A percentile compares a stretch with the other conserved stretches of the same genome.
These are phyloP conservation scores for Macaranga tanarius DNA, from an alignment of 441 rosid species.

Conservation along the genomic window DNA sequence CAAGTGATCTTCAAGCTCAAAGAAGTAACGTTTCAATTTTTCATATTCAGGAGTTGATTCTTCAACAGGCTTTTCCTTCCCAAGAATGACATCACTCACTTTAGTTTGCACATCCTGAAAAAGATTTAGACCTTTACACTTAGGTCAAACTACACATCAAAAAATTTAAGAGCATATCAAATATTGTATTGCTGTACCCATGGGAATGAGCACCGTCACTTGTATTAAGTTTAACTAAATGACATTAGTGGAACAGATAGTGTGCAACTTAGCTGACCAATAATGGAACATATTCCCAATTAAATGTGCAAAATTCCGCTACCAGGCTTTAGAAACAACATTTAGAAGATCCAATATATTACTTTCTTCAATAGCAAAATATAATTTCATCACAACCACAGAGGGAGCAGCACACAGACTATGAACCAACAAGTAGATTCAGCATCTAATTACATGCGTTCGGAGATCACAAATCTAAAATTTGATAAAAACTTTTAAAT, in stretches of 20 bases:
- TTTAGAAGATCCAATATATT: background rate
- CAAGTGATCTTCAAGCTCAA: slow-evolving; percentile 96
- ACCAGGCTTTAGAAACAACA: background rate
- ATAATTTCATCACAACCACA: background rate
- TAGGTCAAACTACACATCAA: background rate
- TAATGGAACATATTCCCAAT: background rate
- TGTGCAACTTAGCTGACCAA: background rate
- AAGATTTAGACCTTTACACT: slow-evolving; percentile 22
- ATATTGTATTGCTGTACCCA: background rate
- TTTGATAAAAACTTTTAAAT: background rate
- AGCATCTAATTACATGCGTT: background rate
- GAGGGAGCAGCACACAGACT: background rate
- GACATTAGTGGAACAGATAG: background rate
- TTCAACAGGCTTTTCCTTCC: slow-evolving; percentile 97
- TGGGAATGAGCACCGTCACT: slow-evolving; percentile 1
- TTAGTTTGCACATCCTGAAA: slow-evolving; percentile 88
- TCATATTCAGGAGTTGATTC: slow-evolving; percentile 94
- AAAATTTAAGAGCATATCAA: background rate
- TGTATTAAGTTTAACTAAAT: background rate
- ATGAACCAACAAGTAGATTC: background rate
- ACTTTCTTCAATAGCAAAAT: background rate
- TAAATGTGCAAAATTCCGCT: background rate
- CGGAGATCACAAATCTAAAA: background rate
- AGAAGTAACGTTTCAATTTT: slow-evolving; percentile 82
- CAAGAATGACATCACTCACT: slow-evolving; percentile 95